A percentile compares a stretch with the other conserved stretches of the same genome.
Evolutionary conservation across 257 asterid genomes (phyloP).

Genomic region (Petunia axillaris): DNA sequence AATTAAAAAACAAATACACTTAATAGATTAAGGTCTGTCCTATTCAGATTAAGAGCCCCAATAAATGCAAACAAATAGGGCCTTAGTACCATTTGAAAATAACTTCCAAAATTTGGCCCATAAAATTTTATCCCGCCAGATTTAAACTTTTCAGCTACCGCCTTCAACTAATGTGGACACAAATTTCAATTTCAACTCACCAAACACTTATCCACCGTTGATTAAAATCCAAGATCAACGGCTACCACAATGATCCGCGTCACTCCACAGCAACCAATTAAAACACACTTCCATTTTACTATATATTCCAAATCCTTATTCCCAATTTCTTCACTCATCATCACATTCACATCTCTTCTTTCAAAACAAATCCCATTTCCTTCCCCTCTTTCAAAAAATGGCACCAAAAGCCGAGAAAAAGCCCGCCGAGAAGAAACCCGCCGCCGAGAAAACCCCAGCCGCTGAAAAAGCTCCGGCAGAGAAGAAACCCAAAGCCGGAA

Average conservation of each 20-base stretch:
- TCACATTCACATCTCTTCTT: neutral
- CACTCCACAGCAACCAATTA: neutral
- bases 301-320: conserved; percentile 2
- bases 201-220: neutral
- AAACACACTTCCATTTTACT: neutral
- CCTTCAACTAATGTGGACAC: neutral
- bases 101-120: neutral
- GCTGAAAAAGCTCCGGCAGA: conserved; percentile 32
- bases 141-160: neutral
- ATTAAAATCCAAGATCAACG: neutral
- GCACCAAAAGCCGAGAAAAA: conserved; percentile 39
- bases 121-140: neutral
- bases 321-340: neutral
- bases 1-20: no score
- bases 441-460: conserved; percentile 30
- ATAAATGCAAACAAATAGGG: no score
- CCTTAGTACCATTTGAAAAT: neutral
- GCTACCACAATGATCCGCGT: neutral
- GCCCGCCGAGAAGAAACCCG: conserved; percentile 32
- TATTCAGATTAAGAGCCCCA: no score
- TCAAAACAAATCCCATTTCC: neutral
- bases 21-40: no score
- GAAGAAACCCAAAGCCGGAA: conserved; percentile 33
- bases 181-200: neutral
- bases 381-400: conserved; percentile 9